phyloP scores from a whole-genome alignment of 1,284 basidiomycete genomes.

The Ceratobasidium sp. region DNA sequence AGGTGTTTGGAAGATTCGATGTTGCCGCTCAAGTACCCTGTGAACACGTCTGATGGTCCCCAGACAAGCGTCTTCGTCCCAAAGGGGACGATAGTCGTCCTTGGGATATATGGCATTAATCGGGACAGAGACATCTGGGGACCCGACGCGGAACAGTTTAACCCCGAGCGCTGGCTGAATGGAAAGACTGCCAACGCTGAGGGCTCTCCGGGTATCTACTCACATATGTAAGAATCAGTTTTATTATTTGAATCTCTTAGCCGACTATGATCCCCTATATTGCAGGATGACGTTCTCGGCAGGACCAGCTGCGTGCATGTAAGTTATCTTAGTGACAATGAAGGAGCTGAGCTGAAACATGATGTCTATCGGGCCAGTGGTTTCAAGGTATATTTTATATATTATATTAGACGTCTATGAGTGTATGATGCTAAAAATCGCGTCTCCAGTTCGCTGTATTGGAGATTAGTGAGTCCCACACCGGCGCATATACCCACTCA shows the following conservation, averaged over 20 bases:
- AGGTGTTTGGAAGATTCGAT: not conserved
- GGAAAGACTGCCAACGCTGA: not conserved
- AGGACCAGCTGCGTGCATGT: slow-evolving; percentile 19
- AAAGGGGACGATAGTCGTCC: not conserved
- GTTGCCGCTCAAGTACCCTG: not conserved
- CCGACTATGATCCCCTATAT: not conserved
- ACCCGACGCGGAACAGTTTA: not conserved
- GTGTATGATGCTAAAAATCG: not conserved
- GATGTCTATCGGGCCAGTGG: too few species aligned
- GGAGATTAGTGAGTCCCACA: slow-evolving; percentile 11
- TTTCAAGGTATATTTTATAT: too few species aligned
- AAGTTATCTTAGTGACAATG: not conserved
- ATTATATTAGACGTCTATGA: too few species aligned
- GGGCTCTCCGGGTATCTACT: not conserved
- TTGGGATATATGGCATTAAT: slow-evolving; percentile 1
- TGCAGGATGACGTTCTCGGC: slow-evolving; percentile 22
- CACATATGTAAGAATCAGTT: slow-evolving; percentile 1
- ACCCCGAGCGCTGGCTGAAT: slow-evolving; percentile 7
- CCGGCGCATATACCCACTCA: not conserved
- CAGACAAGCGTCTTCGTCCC: not conserved
- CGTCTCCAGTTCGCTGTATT: not conserved
- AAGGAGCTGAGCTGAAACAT: too few species aligned
- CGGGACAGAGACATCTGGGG: slow-evolving; percentile 5
- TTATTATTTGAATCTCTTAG: too few species aligned
- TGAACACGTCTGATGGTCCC: not conserved